Conservation (phyloP, 371 early-diverging fungal species). For the Mortierella sp. region DNA sequence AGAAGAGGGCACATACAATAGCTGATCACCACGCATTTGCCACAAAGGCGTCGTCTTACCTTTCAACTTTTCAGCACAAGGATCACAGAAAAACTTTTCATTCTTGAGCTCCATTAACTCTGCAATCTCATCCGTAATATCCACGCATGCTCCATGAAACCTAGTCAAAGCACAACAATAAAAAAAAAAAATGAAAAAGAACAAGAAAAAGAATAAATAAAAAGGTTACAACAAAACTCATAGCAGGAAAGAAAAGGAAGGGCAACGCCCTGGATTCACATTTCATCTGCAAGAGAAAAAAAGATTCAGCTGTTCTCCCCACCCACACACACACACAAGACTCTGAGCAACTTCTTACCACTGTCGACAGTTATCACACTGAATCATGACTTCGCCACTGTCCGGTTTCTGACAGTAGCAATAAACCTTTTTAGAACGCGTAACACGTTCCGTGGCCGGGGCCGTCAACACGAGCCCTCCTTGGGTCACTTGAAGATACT, state of each 20-base stretch:
- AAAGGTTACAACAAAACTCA: slow-evolving; percentile 7
- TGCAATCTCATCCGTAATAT: slow-evolving; percentile 69
- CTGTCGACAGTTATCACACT: slow-evolving; percentile 79
- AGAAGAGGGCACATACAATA: no score
- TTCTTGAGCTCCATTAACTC: slow-evolving; percentile 62
- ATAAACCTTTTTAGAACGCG: slow-evolving; percentile 69
- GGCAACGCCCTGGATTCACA: background rate
- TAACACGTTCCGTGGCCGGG: slow-evolving; percentile 29
- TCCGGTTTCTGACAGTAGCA: slow-evolving; percentile 78
- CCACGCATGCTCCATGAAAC: slow-evolving; percentile 81
- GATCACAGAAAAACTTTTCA: slow-evolving; percentile 56
- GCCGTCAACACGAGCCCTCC: slow-evolving; percentile 4
- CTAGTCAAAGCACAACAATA: slow-evolving; percentile 59
- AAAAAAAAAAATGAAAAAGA: slow-evolving; percentile 1
- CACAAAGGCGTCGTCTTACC: slow-evolving; percentile 27
- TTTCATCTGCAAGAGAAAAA: background rate
- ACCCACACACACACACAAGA: background rate
- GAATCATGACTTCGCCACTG: slow-evolving; percentile 81
- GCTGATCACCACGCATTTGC: no score
- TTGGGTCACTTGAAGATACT: slow-evolving; percentile 25
- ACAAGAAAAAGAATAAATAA: background rate
- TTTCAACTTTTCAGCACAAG: slow-evolving; percentile 52
- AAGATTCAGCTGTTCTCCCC: background rate
- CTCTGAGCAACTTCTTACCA: slow-evolving; percentile 62
- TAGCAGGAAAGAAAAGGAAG: background rate